phyloP scores from a whole-genome alignment of 805 yeast genomes.

The Candida nemodendra region DNA sequence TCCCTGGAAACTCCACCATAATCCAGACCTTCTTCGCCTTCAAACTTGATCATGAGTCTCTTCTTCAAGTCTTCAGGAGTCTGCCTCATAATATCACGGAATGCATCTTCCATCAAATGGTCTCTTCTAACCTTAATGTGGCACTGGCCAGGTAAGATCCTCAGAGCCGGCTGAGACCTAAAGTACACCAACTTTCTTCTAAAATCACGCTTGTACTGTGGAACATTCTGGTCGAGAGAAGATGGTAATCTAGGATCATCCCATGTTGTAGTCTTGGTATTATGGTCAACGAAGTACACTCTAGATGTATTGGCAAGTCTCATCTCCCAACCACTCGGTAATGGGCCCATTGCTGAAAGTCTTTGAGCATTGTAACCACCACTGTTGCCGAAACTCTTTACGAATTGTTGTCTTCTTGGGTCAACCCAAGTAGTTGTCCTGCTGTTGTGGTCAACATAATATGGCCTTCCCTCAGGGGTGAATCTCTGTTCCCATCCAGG shows the following conservation, averaged over 20 bases:
- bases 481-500: slow-evolving; percentile 99
- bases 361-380: slow-evolving; percentile 98
- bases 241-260: slow-evolving; percentile 99
- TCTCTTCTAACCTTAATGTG: slow-evolving; percentile 97
- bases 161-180: slow-evolving; percentile 96
- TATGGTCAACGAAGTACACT: slow-evolving; percentile 98
- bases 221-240: slow-evolving; percentile 95
- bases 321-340: slow-evolving; percentile 99
- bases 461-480: slow-evolving; percentile 97
- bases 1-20: slow-evolving; percentile 99
- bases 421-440: slow-evolving; percentile 99
- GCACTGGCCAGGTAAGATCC: slow-evolving; percentile 98
- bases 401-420: slow-evolving; percentile 98
- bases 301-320: slow-evolving; percentile 97
- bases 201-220: slow-evolving; percentile 98
- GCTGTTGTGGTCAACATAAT: slow-evolving; percentile 98
- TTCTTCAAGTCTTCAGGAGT: slow-evolving; percentile 97
- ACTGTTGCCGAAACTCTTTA: slow-evolving; percentile 87
- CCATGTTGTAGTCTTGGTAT: slow-evolving; percentile 99
- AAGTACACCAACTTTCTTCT: slow-evolving; percentile 96
- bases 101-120: slow-evolving; percentile 94
- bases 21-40: slow-evolving; percentile 99
- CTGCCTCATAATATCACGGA: slow-evolving; percentile 98
- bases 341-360: slow-evolving; percentile 93
- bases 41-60: slow-evolving; percentile 96